Evolutionary conservation across 31 red algal species (phyloP), one percentile per base, ranked within the genome.

Genomic region (Odonthalia washingtoniensis): DNA sequence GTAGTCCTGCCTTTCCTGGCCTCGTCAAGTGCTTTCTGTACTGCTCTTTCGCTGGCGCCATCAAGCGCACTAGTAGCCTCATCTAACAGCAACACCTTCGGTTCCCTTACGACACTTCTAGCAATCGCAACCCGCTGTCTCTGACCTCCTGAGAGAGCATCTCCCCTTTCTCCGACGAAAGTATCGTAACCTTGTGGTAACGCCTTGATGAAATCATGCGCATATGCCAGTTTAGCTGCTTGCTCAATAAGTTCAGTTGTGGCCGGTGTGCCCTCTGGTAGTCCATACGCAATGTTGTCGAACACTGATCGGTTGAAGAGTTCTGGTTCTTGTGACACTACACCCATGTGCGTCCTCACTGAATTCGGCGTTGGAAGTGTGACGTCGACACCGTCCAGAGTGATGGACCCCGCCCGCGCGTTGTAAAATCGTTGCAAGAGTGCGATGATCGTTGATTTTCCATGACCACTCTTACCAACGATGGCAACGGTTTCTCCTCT

Each of bases 11-110:
- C 89, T 31, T 63, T 35, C 6, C 82, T 70, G 24, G 92, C 97
- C 0, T 72, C 42, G 35, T 94, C 91, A 57, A 99, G 77, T 2
- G 97, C 97, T 12, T 94, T 92, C 73, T 99, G 94, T 26, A 96
- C 94, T 43, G 92, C 49, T 31, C 77, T 44, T 80, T 99, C 97
- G 67, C 89, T 93, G 30, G 86, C 66, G 40, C 81, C 83, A 80
- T 99, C 97, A 65, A 99, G 87, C 0, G 97, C 97, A 63, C 83
- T 87, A 18, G 97, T 99, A n/a, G 91, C 87, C 64, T 99, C 97
- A 78, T 99, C 97, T 4, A 96, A 72, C 28, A 96, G 83, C 38
- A 99, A 68, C 6, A 99, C 38, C 30, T 74, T 66, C 1, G 97
- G 97, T 38, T 68, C 44, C 18, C 90, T 70, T 38, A 96, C 87